A percentile compares a stretch with the other conserved stretches of the same genome.
These are phyloP conservation scores for Dryas integrifolia DNA, from an alignment of 331 rosid genomes.

Conservation along the genomic window DNA sequence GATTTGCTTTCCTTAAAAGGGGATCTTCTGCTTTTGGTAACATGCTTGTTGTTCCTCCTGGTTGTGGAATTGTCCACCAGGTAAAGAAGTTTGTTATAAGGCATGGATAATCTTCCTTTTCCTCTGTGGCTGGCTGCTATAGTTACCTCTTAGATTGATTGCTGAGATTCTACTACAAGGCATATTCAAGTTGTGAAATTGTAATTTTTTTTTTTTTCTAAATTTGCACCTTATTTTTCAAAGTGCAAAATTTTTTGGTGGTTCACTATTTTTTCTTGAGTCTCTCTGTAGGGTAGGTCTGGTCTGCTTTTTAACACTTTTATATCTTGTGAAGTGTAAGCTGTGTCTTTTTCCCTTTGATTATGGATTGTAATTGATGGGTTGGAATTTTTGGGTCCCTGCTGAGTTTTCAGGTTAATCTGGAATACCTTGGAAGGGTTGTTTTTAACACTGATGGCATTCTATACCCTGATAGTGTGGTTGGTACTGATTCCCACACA, in stretches of 20 bases:
- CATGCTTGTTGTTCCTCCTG: constrained; percentile 33
- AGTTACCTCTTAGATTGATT: neutral
- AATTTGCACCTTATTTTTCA: neutral
- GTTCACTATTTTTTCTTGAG: too few species aligned
- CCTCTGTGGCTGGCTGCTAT: neutral
- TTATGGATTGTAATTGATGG: too few species aligned
- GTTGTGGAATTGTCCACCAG: constrained; percentile 35
- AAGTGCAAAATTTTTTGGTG: too few species aligned
- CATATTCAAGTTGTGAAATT: neutral
- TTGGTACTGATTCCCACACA: constrained; percentile 31
- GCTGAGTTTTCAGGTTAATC: constrained; percentile 22
- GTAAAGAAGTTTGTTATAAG: constrained; percentile 4
- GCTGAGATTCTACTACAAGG: neutral
- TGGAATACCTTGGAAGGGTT: constrained; percentile 31
- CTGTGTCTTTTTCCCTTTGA: too few species aligned
- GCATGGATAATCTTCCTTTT: neutral
- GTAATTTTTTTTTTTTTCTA: neutral
- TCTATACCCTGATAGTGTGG: constrained; percentile 32
- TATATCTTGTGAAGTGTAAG: too few species aligned
- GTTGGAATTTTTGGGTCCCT: too few species aligned
- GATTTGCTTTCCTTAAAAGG: constrained; percentile 36
- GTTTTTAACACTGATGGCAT: constrained; percentile 25
- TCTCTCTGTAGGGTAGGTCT: too few species aligned
- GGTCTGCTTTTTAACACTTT: too few species aligned
- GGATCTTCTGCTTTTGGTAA: constrained; percentile 34